Conservation (phyloP, 352 stramenopile genomes). For the Phytophthora ohioensis region DNA sequence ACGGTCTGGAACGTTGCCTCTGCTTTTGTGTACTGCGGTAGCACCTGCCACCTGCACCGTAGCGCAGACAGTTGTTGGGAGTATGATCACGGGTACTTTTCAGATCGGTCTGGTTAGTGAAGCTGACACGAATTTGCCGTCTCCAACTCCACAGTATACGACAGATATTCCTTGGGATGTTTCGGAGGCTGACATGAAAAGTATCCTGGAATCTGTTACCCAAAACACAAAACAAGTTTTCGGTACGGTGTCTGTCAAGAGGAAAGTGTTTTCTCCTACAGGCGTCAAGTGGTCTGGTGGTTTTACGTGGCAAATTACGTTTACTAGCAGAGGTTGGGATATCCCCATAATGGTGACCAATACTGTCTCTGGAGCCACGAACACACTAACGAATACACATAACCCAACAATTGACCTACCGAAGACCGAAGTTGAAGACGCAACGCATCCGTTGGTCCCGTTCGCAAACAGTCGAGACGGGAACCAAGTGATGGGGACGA, state of each 20-base stretch:
- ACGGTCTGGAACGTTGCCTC: slow-evolving; percentile 64
- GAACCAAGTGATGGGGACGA: slow-evolving; percentile 92
- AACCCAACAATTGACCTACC: slow-evolving; percentile 21
- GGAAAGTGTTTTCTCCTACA: slow-evolving; percentile 83
- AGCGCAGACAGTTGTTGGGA: slow-evolving; percentile 52
- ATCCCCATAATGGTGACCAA: slow-evolving; percentile 81
- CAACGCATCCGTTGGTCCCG: slow-evolving; percentile 44
- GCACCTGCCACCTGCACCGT: slow-evolving; percentile 46
- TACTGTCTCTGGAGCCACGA: neutral
- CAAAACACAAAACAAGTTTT: slow-evolving; percentile 73
- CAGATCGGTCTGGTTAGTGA: slow-evolving; percentile 58
- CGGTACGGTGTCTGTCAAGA: slow-evolving; percentile 84
- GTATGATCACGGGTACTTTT: slow-evolving; percentile 78
- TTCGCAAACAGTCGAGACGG: slow-evolving; percentile 83
- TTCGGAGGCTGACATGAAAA: slow-evolving; percentile 72
- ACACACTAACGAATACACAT: slow-evolving; percentile 3
- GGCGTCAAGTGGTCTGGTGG: slow-evolving; percentile 93
- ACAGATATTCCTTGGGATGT: slow-evolving; percentile 78
- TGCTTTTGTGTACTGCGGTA: slow-evolving; percentile 58
- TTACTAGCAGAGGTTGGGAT: slow-evolving; percentile 82
- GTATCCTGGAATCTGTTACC: slow-evolving; percentile 49
- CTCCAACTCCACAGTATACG: slow-evolving; percentile 29
- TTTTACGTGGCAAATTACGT: slow-evolving; percentile 96
- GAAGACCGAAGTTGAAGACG: slow-evolving; percentile 58
- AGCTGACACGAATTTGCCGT: slow-evolving; percentile 29